phyloP scores from a whole-genome alignment of 2,329 filamentous ascomycete genomes.

The Xylariaceae sp. region DNA sequence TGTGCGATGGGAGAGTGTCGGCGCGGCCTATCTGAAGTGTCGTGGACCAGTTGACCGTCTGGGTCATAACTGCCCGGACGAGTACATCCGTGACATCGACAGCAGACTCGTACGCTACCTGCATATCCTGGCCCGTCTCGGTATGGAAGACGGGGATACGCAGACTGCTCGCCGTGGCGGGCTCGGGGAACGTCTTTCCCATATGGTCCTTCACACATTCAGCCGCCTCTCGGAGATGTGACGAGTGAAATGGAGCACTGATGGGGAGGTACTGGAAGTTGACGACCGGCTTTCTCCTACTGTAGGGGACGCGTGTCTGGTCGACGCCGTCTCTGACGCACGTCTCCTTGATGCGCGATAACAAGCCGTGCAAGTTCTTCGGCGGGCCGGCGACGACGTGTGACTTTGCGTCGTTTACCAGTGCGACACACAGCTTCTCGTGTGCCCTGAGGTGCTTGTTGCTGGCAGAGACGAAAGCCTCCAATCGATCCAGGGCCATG shows the following conservation, averaged over 20 bases:
- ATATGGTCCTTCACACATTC: slow-evolving; percentile 80
- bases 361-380: slow-evolving; percentile 91
- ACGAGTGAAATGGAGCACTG: slow-evolving; percentile 96
- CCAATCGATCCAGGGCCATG: slow-evolving; percentile 76
- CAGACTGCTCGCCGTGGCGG: slow-evolving; percentile 48
- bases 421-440: slow-evolving; percentile 87
- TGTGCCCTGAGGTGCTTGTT: slow-evolving; percentile 92
- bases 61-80: slow-evolving; percentile 8
- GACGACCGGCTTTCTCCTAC: slow-evolving; percentile 91
- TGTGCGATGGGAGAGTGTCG: slow-evolving; percentile 6
- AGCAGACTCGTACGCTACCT: slow-evolving; percentile 1
- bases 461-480: slow-evolving; percentile 92
- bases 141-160: slow-evolving; percentile 87
- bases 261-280: slow-evolving; percentile 96
- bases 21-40: slow-evolving; percentile 1
- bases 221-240: slow-evolving; percentile 78
- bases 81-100: slow-evolving; percentile 3
- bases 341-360: slow-evolving; percentile 87
- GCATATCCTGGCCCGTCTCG: slow-evolving; percentile 7
- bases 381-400: slow-evolving; percentile 97
- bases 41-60: slow-evolving; percentile 11
- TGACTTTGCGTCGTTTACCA: slow-evolving; percentile 94
- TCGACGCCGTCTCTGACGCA: slow-evolving; percentile 94
- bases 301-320: slow-evolving; percentile 88
- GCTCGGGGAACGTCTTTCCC: slow-evolving; percentile 70